These are phyloP conservation scores for Solanum ossicruentum DNA, from an alignment of 257 asterid species.

Conservation along the genomic window DNA sequence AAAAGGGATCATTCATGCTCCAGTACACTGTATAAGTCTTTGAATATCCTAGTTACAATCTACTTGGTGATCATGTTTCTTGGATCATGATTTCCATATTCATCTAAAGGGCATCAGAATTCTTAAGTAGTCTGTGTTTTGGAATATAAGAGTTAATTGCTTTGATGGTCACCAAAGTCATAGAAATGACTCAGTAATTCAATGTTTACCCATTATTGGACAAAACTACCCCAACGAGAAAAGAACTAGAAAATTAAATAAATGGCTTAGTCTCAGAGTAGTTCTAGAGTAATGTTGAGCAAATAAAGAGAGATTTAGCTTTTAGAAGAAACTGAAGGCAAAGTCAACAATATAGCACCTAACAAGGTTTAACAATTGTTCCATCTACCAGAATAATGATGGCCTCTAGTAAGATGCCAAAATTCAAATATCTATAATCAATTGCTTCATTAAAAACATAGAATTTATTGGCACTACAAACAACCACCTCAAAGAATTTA, in stretches of 20 bases:
- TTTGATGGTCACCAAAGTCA: too few relatives aligned
- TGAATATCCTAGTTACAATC: background rate
- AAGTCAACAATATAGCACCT: background rate
- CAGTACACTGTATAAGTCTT: background rate
- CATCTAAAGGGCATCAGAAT: background rate
- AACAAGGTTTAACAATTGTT: background rate
- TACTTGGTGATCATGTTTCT: background rate
- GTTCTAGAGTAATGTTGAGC: too few relatives aligned
- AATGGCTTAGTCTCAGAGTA: too few relatives aligned
- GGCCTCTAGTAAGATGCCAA: background rate
- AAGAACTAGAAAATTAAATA: too few relatives aligned
- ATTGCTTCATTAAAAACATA: background rate
- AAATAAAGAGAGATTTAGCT: background rate
- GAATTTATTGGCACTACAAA: background rate
- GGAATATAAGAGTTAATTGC: too few relatives aligned
- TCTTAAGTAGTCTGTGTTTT: background rate
- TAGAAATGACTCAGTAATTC: too few relatives aligned
- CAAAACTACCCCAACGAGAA: too few relatives aligned
- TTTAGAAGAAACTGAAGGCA: too few relatives aligned
- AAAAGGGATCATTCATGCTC: background rate
- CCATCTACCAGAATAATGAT: background rate
- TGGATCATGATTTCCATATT: background rate
- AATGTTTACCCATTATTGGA: too few relatives aligned
- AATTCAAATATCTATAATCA: background rate
- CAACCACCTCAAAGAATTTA: background rate